Conservation (phyloP, 192 early-diverging fungal genomes). For the Coemansia sp. region DNA sequence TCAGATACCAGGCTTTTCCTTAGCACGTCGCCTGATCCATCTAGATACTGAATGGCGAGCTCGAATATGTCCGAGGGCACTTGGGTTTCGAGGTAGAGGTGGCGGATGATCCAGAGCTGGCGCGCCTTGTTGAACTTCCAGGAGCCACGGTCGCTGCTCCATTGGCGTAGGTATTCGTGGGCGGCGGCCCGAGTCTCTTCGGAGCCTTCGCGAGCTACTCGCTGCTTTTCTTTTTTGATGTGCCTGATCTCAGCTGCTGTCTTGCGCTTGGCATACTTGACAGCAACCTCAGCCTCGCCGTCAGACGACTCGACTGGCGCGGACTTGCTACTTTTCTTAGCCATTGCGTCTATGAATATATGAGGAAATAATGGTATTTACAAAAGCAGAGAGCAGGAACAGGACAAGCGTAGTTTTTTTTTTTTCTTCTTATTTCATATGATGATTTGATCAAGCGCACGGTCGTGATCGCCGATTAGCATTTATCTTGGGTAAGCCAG, state of each 20-base stretch:
- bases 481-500: neutral
- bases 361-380: too few relatives aligned
- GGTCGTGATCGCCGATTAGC: neutral
- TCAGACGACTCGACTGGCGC: constrained; percentile 1
- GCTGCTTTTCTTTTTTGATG: constrained; percentile 28
- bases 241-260: constrained; percentile 35
- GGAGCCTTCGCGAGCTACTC: constrained; percentile 19
- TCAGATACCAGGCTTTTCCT: constrained; percentile 23
- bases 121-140: constrained; percentile 54
- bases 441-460: neutral
- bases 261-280: constrained; percentile 34
- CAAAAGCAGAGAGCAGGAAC: too few relatives aligned
- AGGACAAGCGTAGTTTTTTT: too few relatives aligned
- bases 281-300: neutral
- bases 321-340: constrained; percentile 1
- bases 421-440: neutral
- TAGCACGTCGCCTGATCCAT: neutral
- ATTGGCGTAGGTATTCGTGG: constrained; percentile 28
- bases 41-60: constrained; percentile 29
- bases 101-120: constrained; percentile 42
- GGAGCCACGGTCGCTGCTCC: neutral
- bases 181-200: constrained; percentile 30
- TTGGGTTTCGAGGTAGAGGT: constrained; percentile 32
- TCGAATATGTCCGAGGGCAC: constrained; percentile 28
- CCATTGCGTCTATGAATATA: neutral